Evolutionary conservation across 495 filamentous ascomycete species (phyloP).

Genomic region (Penicillium roqueforti): DNA sequence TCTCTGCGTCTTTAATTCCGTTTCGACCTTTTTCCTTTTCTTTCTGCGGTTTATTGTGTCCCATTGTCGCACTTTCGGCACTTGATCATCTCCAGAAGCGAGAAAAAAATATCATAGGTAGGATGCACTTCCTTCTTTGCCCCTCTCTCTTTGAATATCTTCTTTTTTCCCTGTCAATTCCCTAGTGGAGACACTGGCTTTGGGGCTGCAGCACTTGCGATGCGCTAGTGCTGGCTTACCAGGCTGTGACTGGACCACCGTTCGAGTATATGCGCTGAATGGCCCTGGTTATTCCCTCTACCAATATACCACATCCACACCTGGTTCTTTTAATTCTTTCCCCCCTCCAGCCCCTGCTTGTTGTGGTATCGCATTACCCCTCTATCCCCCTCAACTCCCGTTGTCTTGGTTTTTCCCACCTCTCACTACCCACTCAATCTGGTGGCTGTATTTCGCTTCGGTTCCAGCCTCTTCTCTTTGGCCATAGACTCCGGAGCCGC

Average conservation of each 20-base stretch:
- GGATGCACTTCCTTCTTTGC: constrained; percentile 15
- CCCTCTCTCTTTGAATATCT: constrained; percentile 12
- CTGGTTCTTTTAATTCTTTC: neutral
- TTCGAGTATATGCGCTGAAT: constrained; percentile 18
- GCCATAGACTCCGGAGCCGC: neutral
- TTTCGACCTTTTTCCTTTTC: constrained; percentile 1
- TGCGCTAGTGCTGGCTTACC: constrained; percentile 1
- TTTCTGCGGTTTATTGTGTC: neutral
- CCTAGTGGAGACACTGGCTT: constrained; percentile 2
- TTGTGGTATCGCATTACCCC: constrained; percentile 7
- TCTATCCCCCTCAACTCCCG: neutral
- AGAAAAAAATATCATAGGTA: constrained; percentile 8
- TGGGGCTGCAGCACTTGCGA: constrained; percentile 7
- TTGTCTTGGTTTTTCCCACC: neutral
- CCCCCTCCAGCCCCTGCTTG: constrained; percentile 3
- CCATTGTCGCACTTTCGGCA: neutral
- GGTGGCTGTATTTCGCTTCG: constrained; percentile 2
- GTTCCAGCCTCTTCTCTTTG: neutral
- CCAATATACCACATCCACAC: constrained; percentile 1
- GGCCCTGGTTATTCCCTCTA: neutral
- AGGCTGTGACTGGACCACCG: constrained; percentile 9
- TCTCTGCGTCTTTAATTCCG: constrained; percentile 4
- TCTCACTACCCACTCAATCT: neutral
- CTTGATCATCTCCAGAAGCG: neutral
- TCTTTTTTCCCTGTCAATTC: neutral